A percentile compares a stretch with the other conserved stretches of the same genome.
Conservation (phyloP, 345 rosid species). For the Acer campestre region DNA sequence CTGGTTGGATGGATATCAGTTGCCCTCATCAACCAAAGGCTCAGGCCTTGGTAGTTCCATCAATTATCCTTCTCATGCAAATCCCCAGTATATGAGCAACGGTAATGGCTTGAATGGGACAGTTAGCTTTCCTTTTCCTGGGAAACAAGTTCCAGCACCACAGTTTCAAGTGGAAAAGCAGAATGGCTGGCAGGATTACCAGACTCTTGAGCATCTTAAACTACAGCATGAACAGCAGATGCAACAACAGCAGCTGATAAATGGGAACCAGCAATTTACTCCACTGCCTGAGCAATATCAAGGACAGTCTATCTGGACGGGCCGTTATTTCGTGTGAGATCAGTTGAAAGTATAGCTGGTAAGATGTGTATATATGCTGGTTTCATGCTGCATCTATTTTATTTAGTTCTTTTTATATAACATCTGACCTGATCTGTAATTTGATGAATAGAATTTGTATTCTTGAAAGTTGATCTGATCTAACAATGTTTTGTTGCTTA, state of each 20-base stretch:
- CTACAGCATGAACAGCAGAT: conserved; percentile 51
- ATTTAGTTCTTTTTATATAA: neutral
- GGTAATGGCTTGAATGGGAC: conserved; percentile 55
- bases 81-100: conserved; percentile 45
- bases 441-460: neutral
- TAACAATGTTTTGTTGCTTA: conserved; percentile 26
- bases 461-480: neutral
- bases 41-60: conserved; percentile 44
- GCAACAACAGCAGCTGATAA: conserved; percentile 52
- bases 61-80: conserved; percentile 46
- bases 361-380: conserved; percentile 17
- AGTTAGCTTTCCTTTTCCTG: conserved; percentile 84
- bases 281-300: conserved; percentile 76
- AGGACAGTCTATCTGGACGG: conserved; percentile 78
- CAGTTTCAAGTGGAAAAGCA: conserved; percentile 54
- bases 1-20: conserved; percentile 96
- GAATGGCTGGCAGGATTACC: conserved; percentile 55
- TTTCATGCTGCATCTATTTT: conserved; percentile 20
- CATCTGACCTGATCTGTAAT: neutral
- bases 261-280: conserved; percentile 57
- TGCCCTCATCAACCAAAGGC: conserved; percentile 51
- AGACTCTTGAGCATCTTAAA: conserved; percentile 46
- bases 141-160: conserved; percentile 58
- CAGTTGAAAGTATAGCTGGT: conserved; percentile 52
- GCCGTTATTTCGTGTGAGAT: conserved; percentile 85